Evolutionary conservation across 345 rosid species (phyloP).

Genomic region (Pelargonium nanum): DNA sequence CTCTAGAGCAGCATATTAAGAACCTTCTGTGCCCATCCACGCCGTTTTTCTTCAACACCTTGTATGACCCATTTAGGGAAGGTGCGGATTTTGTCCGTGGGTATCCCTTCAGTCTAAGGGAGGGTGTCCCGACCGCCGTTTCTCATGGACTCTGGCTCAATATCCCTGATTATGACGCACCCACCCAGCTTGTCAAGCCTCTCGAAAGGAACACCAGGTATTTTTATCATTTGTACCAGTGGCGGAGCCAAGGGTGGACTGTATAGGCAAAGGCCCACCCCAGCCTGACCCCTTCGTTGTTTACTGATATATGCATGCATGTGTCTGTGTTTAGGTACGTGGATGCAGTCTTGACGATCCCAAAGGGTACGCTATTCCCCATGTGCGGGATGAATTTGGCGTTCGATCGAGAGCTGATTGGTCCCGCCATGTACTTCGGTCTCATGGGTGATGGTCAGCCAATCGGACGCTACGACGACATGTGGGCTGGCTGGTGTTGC

Average conservation of each 20-base stretch:
- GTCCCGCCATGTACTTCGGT: slow-evolving; percentile 98
- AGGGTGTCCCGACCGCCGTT: slow-evolving; percentile 90
- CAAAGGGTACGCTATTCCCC: slow-evolving; percentile 89
- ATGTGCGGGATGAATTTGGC: slow-evolving; percentile 99
- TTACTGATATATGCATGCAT: not conserved
- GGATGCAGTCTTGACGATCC: slow-evolving; percentile 82
- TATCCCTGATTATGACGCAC: slow-evolving; percentile 98
- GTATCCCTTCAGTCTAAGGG: slow-evolving; percentile 88
- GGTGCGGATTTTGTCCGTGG: slow-evolving; percentile 98
- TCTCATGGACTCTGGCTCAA: slow-evolving; percentile 99
- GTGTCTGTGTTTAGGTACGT: slow-evolving; percentile 42
- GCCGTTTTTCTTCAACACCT: slow-evolving; percentile 89
- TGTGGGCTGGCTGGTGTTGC: slow-evolving; percentile 99
- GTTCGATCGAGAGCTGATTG: slow-evolving; percentile 81
- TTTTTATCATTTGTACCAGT: no score
- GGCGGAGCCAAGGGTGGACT: no score
- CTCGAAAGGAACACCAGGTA: slow-evolving; percentile 82
- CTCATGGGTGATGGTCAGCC: slow-evolving; percentile 99
- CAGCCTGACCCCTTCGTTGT: no score
- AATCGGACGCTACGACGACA: slow-evolving; percentile 84
- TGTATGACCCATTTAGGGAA: slow-evolving; percentile 77
- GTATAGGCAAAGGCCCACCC: no score
- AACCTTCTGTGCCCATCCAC: slow-evolving; percentile 80
- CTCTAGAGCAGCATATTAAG: slow-evolving; percentile 94
- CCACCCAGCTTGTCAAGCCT: slow-evolving; percentile 99